Evolutionary conservation across 1,139 yeast genomes (phyloP).

Genomic region (Pichia sp.): DNA sequence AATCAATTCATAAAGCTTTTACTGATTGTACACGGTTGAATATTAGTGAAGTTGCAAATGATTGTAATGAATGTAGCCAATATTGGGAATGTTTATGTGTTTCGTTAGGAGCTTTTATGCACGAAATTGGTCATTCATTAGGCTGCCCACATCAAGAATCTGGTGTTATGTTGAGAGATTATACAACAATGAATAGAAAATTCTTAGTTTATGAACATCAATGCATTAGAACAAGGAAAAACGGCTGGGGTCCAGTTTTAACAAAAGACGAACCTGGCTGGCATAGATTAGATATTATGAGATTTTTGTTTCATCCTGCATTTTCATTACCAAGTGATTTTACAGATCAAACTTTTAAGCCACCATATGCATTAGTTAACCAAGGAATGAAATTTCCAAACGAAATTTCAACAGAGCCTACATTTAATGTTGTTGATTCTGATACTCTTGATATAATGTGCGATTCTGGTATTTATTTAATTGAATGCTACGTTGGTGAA

Average conservation of each 20-base stretch:
- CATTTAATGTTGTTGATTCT: conserved; percentile 31
- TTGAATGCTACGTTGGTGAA: conserved; percentile 61
- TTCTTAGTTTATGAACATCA: conserved; percentile 67
- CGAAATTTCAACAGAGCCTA: conserved; percentile 18
- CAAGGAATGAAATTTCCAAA: conserved; percentile 27
- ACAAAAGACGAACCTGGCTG: conserved; percentile 74
- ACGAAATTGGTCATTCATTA: conserved; percentile 84
- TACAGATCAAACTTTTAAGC: conserved; percentile 25
- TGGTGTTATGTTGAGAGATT: conserved; percentile 90
- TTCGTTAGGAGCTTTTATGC: conserved; percentile 91
- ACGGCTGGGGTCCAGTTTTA: conserved; percentile 42
- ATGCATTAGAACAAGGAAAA: conserved; percentile 48
- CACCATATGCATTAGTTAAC: conserved; percentile 17
- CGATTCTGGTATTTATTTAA: conserved; percentile 60
- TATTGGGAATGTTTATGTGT: conserved; percentile 87
- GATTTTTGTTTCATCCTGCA: conserved; percentile 77
- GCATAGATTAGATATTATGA: conserved; percentile 73
- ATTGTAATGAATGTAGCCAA: conserved; percentile 75
- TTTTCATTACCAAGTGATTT: conserved; percentile 67
- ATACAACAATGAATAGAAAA: conserved; percentile 71
- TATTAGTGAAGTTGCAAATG: conserved; percentile 76
- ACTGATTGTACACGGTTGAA: conserved; percentile 64
- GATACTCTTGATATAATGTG: conserved; percentile 47
- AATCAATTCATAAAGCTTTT: conserved; percentile 61
- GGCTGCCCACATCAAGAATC: conserved; percentile 90